A percentile compares a stretch with the other conserved stretches of the same genome.
Conservation (phyloP, 73 alveolate species). For the Symbiodinium pilosum region DNA sequence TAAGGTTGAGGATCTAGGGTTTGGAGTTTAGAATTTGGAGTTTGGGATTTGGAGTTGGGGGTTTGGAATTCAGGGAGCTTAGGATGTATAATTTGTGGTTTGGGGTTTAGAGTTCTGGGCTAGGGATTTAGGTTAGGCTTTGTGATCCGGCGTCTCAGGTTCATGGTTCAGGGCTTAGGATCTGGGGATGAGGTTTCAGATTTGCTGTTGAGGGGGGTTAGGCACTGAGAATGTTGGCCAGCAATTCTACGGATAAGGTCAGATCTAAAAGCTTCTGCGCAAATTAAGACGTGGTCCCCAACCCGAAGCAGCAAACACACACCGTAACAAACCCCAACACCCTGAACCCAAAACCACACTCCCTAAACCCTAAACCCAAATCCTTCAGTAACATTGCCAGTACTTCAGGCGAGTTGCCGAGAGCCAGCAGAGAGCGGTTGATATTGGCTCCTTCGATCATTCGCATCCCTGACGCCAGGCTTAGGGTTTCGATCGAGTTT, state of each 20-base stretch:
- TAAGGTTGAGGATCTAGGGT: background rate
- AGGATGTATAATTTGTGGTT: background rate
- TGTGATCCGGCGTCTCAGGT: background rate
- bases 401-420: conserved; percentile 96
- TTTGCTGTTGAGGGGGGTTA: too few relatives aligned
- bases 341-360: background rate
- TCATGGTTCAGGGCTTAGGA: too few relatives aligned
- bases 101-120: background rate
- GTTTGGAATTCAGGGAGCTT: background rate
- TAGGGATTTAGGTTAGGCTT: background rate
- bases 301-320: too few relatives aligned
- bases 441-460: conserved; percentile 99
- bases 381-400: background rate
- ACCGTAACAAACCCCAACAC: background rate
- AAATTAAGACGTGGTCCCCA: too few relatives aligned
- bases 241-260: too few relatives aligned
- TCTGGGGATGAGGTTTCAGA: too few relatives aligned
- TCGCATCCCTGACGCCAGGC: conserved; percentile 96
- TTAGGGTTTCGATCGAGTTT: too few relatives aligned
- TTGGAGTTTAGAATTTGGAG: background rate
- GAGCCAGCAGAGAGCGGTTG: conserved; percentile 98
- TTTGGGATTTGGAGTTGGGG: too few relatives aligned
- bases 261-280: too few relatives aligned
- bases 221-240: too few relatives aligned
- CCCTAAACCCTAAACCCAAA: background rate